phyloP scores from a whole-genome alignment of 1,284 basidiomycete genomes.

The Leccinum subrobustum region DNA sequence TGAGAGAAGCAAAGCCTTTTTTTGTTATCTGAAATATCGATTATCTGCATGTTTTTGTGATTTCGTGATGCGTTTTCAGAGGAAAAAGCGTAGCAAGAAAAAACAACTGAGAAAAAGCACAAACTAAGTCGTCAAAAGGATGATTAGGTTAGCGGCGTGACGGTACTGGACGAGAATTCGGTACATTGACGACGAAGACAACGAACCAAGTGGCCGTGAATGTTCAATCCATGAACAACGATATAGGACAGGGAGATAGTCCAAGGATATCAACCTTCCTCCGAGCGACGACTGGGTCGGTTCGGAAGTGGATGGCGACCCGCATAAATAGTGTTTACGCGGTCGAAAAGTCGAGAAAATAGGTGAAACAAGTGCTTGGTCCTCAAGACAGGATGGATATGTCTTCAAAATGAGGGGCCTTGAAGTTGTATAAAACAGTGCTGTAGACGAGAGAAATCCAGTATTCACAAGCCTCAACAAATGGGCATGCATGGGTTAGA shows the following conservation, averaged over 20 bases:
- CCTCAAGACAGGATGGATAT: slow-evolving; percentile 62
- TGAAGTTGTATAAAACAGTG: slow-evolving; percentile 29
- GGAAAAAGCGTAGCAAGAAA: slow-evolving; percentile 37
- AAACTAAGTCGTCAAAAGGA: slow-evolving; percentile 33
- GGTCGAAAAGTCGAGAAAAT: slow-evolving; percentile 32
- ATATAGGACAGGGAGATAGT: slow-evolving; percentile 32
- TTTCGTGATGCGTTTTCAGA: slow-evolving; percentile 39
- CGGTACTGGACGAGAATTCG: slow-evolving; percentile 32
- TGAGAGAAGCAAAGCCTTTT: slow-evolving; percentile 33
- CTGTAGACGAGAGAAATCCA: slow-evolving; percentile 33
- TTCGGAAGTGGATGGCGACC: slow-evolving; percentile 16
- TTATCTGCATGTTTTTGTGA: slow-evolving; percentile 51
- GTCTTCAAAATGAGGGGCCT: slow-evolving; percentile 48
- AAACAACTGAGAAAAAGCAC: slow-evolving; percentile 33
- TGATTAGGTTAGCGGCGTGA: slow-evolving; percentile 38
- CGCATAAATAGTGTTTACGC: slow-evolving; percentile 37
- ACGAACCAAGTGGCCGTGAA: slow-evolving; percentile 24
- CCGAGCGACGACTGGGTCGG: slow-evolving; percentile 25
- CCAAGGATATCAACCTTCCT: slow-evolving; percentile 35
- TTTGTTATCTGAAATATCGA: slow-evolving; percentile 39
- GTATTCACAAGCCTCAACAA: slow-evolving; percentile 37
- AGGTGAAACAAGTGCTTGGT: slow-evolving; percentile 30
- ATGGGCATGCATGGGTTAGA: slow-evolving; percentile 35
- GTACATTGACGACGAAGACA: slow-evolving; percentile 35
- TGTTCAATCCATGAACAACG: slow-evolving; percentile 40